phyloP scores from a whole-genome alignment of 768 basidiomycete genomes.

The Suillus clintonianus region DNA sequence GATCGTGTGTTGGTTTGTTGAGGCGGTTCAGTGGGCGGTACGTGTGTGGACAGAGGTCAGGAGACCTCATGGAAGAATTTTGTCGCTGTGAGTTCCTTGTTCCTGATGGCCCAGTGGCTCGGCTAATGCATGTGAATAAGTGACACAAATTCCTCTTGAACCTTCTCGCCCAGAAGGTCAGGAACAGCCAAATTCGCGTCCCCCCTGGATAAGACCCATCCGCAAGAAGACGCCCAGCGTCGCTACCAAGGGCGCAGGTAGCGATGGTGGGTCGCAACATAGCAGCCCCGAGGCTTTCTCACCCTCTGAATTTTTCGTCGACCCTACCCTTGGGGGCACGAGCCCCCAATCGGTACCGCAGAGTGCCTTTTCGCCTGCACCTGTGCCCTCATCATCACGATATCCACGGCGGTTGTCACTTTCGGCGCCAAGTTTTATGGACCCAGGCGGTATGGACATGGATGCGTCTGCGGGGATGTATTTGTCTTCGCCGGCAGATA shows the following conservation, averaged over 20 bases:
- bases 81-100: constrained; percentile 64
- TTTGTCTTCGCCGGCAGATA: constrained; percentile 55
- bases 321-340: constrained; percentile 32
- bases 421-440: constrained; percentile 27
- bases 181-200: constrained; percentile 52
- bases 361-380: constrained; percentile 21
- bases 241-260: constrained; percentile 49
- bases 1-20: constrained; percentile 86
- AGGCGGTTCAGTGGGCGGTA: constrained; percentile 89
- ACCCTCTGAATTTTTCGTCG: constrained; percentile 63
- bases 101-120: not conserved
- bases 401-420: constrained; percentile 31
- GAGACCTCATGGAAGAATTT: constrained; percentile 94
- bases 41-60: constrained; percentile 86
- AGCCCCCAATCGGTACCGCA: constrained; percentile 25
- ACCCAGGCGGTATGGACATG: constrained; percentile 44
- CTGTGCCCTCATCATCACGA: constrained; percentile 17
- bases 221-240: constrained; percentile 67
- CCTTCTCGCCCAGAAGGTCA: constrained; percentile 54
- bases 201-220: constrained; percentile 89
- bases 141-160: constrained; percentile 87
- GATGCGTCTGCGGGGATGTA: constrained; percentile 47
- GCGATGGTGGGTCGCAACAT: constrained; percentile 45
- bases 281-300: constrained; percentile 68
- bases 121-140: constrained; percentile 35